These are phyloP conservation scores for Pichia sp. DNA, from an alignment of 1,139 yeast species.

Conservation along the genomic window DNA sequence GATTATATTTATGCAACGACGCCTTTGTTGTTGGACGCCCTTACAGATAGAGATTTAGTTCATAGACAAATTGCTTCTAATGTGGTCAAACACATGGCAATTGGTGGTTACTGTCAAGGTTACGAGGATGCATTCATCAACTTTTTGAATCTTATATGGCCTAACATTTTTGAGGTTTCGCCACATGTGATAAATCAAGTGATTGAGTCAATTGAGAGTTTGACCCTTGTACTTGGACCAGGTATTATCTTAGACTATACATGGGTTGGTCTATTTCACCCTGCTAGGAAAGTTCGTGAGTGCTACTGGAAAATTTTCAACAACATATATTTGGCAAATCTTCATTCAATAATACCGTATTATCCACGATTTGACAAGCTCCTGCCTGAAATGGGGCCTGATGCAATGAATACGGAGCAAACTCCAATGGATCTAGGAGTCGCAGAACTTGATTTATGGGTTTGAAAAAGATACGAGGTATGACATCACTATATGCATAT, in stretches of 20 bases:
- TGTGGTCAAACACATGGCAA: conserved; percentile 73
- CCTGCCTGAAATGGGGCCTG: conserved; percentile 17
- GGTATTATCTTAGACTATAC: conserved; percentile 70
- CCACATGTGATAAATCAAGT: conserved; percentile 89
- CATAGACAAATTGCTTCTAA: conserved; percentile 95
- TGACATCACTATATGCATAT: no score
- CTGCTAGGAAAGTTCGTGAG: conserved; percentile 77
- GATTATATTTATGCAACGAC: conserved; percentile 79
- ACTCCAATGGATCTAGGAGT: conserved; percentile 20
- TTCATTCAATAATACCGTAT: conserved; percentile 74
- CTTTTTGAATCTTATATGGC: conserved; percentile 65
- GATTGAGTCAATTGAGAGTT: conserved; percentile 71
- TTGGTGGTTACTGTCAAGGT: conserved; percentile 71
- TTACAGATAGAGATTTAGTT: conserved; percentile 84
- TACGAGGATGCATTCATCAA: conserved; percentile 72
- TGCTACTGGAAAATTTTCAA: conserved; percentile 87
- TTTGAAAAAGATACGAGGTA: conserved; percentile 14
- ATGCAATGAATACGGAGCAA: conserved; percentile 3
- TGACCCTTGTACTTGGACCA: conserved; percentile 66
- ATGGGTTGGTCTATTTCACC: conserved; percentile 89
- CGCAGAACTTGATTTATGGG: conserved; percentile 26
- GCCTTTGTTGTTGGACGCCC: conserved; percentile 82
- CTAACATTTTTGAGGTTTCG: conserved; percentile 85
- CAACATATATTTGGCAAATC: conserved; percentile 62
- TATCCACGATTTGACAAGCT: conserved; percentile 53